A percentile compares a stretch with the other conserved stretches of the same genome.
These are phyloP conservation scores for Marchantia paleacea DNA, from an alignment of 225 moss, liverwort and hornwort genomes.

Conservation along the genomic window DNA sequence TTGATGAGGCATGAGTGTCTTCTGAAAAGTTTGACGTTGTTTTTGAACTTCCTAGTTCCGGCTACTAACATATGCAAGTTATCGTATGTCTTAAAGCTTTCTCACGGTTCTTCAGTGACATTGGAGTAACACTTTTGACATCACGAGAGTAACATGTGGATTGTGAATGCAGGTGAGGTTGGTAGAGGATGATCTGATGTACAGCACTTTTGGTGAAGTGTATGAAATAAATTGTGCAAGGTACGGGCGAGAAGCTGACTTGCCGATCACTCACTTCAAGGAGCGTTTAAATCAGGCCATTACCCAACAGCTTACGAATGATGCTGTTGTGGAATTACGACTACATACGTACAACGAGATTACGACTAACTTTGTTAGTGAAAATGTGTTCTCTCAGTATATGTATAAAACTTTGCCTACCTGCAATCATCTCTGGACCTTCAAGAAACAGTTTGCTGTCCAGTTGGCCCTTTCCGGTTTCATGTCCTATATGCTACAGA, in stretches of 20 bases:
- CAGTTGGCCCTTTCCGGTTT: slow-evolving; percentile 97
- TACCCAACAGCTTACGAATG: slow-evolving; percentile 76
- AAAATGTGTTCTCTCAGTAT: slow-evolving; percentile 98
- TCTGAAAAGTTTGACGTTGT: too few species aligned
- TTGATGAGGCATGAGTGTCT: background rate
- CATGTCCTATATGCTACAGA: slow-evolving; percentile 98
- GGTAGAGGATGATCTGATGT: slow-evolving; percentile 99
- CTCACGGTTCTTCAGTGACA: background rate
- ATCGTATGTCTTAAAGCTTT: too few species aligned
- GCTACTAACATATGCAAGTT: too few species aligned
- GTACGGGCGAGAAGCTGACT: slow-evolving; percentile 97
- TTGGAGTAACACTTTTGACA: background rate
- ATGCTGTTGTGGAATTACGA: slow-evolving; percentile 82
- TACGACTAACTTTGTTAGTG: slow-evolving; percentile 92
- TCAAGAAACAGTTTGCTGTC: slow-evolving; percentile 99
- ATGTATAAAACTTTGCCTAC: slow-evolving; percentile 99
- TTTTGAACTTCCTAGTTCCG: too few species aligned
- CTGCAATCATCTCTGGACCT: slow-evolving; percentile 99
- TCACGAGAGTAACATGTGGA: background rate
- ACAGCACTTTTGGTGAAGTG: slow-evolving; percentile 99
- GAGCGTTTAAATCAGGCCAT: slow-evolving; percentile 94
- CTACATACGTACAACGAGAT: slow-evolving; percentile 95
- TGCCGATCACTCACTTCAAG: slow-evolving; percentile 95
- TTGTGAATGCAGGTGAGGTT: slow-evolving; percentile 69
- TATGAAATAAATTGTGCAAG: slow-evolving; percentile 99